Base-by-base conservation (phyloP, 108 stramenopile species). In the Seminavis robusta region DNA sequence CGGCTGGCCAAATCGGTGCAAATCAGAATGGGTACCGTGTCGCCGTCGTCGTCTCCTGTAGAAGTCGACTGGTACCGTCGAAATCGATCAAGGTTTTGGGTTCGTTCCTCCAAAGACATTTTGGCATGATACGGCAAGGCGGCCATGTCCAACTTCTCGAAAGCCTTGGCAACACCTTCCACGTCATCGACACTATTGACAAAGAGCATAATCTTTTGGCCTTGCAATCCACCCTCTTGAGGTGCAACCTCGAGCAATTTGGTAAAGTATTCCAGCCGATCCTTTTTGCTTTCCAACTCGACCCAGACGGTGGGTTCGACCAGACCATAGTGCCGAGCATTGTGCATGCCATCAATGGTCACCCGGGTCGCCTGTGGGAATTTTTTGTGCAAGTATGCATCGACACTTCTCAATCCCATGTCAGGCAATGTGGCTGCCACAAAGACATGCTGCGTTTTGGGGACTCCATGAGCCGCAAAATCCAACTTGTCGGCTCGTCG, bases 341-440 rank as follows among this genome's bases (percentile, higher is more conserved):
- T 86, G 69, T 94, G 93, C 83, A 94, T 81, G 23, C 80, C 78
- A 19, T 63, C 62, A 73, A 84, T 84, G 32, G 74, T 67, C 41
- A 92, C 57, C 16, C 69, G 68, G 25, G 62, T 53, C 13, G 94
- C 94, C 40, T 61, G 50, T 7, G 94, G 95, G 65, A 98, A 98
- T 36, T 81, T 79, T 25, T 76, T 72, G 45, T 74, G 69, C 29
- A 97, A 60, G 67, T 85, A 90, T 26, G 87, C 91, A 64, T 98
- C 90, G 50, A 95, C 94, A 51, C 90, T 92, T 53, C 83, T 79
- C 4, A 91, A 67, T 21, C 98, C 98, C 31, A 80, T 79, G 34
- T 96, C 90, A 6, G 98, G 98, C 49, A 98, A 73, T 17, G 97
- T 98, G 25, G 98, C 98, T 8, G 95, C 98, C 11, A 90, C 89